Conservation (phyloP, 176 grass and related monocot species). For the Bothriochloa decipiens region DNA sequence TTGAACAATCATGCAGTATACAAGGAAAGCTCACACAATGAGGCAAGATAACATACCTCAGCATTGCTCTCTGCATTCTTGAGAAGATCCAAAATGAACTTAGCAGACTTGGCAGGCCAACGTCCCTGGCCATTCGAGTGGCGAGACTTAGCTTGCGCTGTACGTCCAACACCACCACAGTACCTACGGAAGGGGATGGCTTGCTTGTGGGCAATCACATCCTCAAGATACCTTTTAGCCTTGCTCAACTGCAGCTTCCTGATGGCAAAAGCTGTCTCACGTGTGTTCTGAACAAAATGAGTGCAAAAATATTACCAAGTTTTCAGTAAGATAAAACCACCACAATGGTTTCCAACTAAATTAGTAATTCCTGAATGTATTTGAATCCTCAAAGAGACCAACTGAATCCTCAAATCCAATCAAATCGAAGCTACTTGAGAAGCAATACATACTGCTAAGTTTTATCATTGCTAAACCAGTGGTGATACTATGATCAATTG, state of each 20-base stretch:
- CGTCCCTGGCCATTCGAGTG: not conserved
- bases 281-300: not conserved
- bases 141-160: not conserved
- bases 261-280: not conserved
- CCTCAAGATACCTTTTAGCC: not conserved
- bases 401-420: too few species aligned
- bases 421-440: too few species aligned
- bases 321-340: not conserved
- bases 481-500: too few species aligned
- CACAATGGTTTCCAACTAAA: not conserved
- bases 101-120: not conserved
- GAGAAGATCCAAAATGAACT: not conserved
- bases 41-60: not conserved
- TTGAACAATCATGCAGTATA: not conserved
- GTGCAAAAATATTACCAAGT: not conserved
- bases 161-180: not conserved
- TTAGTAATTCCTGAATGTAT: too few species aligned
- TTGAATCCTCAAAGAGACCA: too few species aligned
- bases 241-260: not conserved
- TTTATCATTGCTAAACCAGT: too few species aligned
- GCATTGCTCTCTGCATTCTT: not conserved
- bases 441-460: too few species aligned
- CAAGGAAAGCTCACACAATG: not conserved
- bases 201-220: not conserved
- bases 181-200: not conserved